A percentile compares a stretch with the other conserved stretches of the same genome.
Evolutionary conservation across 768 basidiomycete genomes (phyloP).

Genomic region (Aureoboletus auriporus): DNA sequence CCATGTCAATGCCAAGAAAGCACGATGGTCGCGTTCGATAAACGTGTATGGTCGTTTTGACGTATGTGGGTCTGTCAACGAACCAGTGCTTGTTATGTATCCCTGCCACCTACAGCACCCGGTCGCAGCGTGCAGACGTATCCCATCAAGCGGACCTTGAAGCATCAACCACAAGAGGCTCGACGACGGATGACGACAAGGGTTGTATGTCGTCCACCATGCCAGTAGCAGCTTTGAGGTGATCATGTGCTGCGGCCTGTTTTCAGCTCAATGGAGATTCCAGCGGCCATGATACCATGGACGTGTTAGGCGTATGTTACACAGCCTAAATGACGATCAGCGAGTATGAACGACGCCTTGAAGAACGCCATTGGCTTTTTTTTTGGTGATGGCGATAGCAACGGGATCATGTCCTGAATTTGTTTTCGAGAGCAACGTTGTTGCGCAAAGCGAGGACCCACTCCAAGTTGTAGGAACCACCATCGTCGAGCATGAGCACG

Average conservation of each 20-base stretch:
- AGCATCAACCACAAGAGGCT: background rate
- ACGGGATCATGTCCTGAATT: background rate
- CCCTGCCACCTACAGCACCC: slow-evolving; percentile 3
- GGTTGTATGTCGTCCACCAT: background rate
- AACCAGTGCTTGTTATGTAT: slow-evolving; percentile 10
- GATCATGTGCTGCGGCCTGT: slow-evolving; percentile 6
- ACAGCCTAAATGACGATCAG: slow-evolving; percentile 13
- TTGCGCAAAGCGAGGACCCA: background rate
- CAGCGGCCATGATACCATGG: slow-evolving; percentile 3
- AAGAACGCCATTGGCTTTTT: background rate
- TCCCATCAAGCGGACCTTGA: slow-evolving; percentile 17
- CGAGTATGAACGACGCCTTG: background rate
- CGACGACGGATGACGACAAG: slow-evolving; percentile 4
- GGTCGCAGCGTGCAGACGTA: background rate
- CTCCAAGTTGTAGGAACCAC: background rate
- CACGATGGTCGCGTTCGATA: background rate
- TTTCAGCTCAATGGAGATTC: slow-evolving; percentile 2
- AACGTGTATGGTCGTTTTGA: slow-evolving; percentile 1
- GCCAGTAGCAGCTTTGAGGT: slow-evolving; percentile 12
- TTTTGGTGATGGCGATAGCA: background rate
- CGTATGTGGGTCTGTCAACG: background rate
- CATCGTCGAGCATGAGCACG: background rate
- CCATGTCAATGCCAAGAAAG: slow-evolving; percentile 1
- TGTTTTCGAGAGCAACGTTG: background rate
- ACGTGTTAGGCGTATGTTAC: slow-evolving; percentile 2